Evolutionary conservation across 2,329 filamentous ascomycete species (phyloP).

Genomic region (Fusarium sp.): DNA sequence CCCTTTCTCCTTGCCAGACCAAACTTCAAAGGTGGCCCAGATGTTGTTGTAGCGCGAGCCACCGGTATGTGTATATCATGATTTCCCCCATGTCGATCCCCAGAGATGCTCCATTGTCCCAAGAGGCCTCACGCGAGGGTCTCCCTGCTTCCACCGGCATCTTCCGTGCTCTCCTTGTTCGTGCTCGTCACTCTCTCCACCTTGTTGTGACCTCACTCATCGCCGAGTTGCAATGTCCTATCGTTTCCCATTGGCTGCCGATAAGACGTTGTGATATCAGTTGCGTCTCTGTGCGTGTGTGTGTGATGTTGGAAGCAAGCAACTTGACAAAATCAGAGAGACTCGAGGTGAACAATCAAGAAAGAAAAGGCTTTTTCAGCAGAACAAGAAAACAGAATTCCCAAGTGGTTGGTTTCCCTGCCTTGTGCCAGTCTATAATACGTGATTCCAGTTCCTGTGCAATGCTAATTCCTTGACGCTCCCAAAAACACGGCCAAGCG

Average conservation of each 20-base stretch:
- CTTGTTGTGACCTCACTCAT: not conserved
- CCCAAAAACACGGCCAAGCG: constrained; percentile 46
- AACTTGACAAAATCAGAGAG: constrained; percentile 1
- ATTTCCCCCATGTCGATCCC: constrained; percentile 39
- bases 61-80: constrained; percentile 45
- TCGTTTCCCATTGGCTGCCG: not conserved
- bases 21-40: constrained; percentile 21
- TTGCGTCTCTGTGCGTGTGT: not conserved
- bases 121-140: constrained; percentile 30
- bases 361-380: constrained; percentile 33
- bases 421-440: constrained; percentile 50
- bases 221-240: constrained; percentile 8
- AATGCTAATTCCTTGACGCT: constrained; percentile 46
- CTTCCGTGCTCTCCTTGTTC: not conserved
- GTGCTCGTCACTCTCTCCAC: not conserved
- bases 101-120: constrained; percentile 8
- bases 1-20: not conserved
- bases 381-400: constrained; percentile 39
- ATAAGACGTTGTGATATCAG: constrained; percentile 12
- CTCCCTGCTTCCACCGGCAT: constrained; percentile 1
- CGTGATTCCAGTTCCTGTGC: constrained; percentile 45
- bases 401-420: constrained; percentile 47
- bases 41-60: constrained; percentile 39
- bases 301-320: not conserved
- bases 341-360: constrained; percentile 29